Percentiles rank a stretch among this genome's conserved stretches.
phyloP scores from a whole-genome alignment of 225 moss, liverwort and hornwort species.

The Marchantia polymorpha region DNA sequence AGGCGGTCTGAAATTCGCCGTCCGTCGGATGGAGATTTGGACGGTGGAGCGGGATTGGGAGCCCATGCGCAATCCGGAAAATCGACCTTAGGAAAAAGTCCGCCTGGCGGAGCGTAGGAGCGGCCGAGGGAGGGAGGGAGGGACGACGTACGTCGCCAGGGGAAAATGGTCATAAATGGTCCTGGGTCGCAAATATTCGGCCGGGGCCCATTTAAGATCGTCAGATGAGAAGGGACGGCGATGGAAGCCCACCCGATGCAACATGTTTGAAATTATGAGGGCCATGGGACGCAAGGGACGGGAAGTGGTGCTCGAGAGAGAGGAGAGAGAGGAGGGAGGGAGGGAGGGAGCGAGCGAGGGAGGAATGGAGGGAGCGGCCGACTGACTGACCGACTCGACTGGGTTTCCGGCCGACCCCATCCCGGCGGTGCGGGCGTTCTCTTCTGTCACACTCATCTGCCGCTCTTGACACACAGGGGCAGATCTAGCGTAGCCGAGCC shows the following conservation, averaged over 20 bases:
- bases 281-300: not conserved
- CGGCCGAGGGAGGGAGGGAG: not conserved
- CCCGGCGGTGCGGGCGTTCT: slow-evolving; percentile 21
- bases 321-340: no score
- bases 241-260: not conserved
- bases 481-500: slow-evolving; percentile 5
- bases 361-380: not conserved
- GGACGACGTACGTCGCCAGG: not conserved
- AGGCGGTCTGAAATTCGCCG: not conserved
- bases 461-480: slow-evolving; percentile 2
- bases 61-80: not conserved
- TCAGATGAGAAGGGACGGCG: not conserved
- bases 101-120: not conserved
- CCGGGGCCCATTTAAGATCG: not conserved
- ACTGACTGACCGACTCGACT: no score
- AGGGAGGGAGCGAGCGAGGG: not conserved
- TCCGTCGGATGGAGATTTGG: not conserved
- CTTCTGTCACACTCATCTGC: slow-evolving; percentile 5
- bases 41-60: not conserved
- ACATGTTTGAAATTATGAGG: not conserved
- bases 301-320: not conserved
- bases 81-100: not conserved
- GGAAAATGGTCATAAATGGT: not conserved
- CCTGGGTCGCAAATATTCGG: not conserved
- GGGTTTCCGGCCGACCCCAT: slow-evolving; percentile 16